phyloP scores from a whole-genome alignment of 2,329 filamentous ascomycete genomes.

The Westerdykella aurantiaca region DNA sequence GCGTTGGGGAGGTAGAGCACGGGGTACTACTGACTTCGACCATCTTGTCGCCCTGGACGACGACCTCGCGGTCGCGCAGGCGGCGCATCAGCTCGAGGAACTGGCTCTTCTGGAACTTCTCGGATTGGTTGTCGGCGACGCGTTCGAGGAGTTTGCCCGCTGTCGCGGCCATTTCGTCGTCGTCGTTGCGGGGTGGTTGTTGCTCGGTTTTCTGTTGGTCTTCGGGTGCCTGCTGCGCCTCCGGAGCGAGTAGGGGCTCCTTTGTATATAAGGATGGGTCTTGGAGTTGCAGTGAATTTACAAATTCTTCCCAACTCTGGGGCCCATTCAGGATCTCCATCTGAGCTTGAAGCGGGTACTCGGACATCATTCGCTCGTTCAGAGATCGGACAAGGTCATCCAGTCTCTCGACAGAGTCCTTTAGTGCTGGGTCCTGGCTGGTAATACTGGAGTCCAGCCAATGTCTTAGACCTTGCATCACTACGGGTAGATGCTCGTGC shows the following conservation, averaged over 20 bases:
- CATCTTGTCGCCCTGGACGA: slow-evolving; percentile 64
- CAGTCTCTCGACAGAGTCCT: too few relatives aligned
- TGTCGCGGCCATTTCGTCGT: slow-evolving; percentile 65
- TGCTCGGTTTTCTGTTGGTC: slow-evolving; percentile 27
- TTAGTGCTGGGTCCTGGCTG: too few relatives aligned
- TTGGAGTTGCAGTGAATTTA: slow-evolving; percentile 3
- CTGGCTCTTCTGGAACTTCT: slow-evolving; percentile 72
- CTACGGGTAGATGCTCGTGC: not conserved
- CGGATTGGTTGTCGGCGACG: slow-evolving; percentile 60
- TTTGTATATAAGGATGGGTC: slow-evolving; percentile 13
- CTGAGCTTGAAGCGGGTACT: slow-evolving; percentile 23
- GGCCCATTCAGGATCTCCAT: slow-evolving; percentile 16
- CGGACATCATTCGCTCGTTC: slow-evolving; percentile 34
- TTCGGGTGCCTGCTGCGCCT: slow-evolving; percentile 25
- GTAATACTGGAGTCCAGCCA: not conserved
- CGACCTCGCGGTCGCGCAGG: slow-evolving; percentile 65
- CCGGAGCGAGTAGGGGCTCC: slow-evolving; percentile 12
- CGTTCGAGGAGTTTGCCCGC: slow-evolving; percentile 65
- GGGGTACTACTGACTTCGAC: slow-evolving; percentile 45
- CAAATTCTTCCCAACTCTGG: slow-evolving; percentile 25
- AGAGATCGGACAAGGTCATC: slow-evolving; percentile 25
- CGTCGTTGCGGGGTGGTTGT: slow-evolving; percentile 37
- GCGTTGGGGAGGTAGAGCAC: slow-evolving; percentile 7
- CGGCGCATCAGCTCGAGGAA: slow-evolving; percentile 73
- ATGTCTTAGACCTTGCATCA: not conserved